Base-by-base conservation (phyloP, 1,284 basidiomycete genomes). In the Ganoderma lingzhi region DNA sequence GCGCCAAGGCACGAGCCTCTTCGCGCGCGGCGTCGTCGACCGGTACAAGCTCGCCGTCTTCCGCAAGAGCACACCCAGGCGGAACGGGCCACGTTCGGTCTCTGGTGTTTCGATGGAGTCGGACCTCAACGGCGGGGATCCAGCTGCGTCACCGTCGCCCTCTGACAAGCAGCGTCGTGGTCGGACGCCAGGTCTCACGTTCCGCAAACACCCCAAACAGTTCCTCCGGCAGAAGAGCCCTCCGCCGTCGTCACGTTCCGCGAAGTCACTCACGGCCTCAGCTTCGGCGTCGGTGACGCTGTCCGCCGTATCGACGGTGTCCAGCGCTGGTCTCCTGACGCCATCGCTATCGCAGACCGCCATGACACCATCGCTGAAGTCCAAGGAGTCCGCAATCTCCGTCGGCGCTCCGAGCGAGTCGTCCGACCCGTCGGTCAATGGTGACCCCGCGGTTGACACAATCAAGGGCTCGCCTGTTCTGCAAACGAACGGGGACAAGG, bases 1-100 rank as follows among this genome's bases (percentile, higher is more conserved):
- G 93, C 12, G 82, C 88, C 45, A 90, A 76, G 92, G 88, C 6
- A 88, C 88, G 42, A 95, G 90, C 77, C 82, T 95, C 61, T 95
- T 95, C 77, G 92, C 94, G 48, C 89, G 93, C 41, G 93, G 94
- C 17, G 92, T 94, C 53, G 93, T 95, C 65, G 93, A 95, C 78
- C 85, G 91, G 64, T 95, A 95, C 78, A 85, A 87, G 73, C 82
- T 95, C 58, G 88, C 91, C 9, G 93, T 95, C n/a, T 94, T 94
- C 86, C 87, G 93, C 66, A 94, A 94, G 79, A 89, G 89, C 19
- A 93, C 90, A 15, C 89, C 90, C 3, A 82, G 85, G 63, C 82
- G 85, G 19, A 73, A 81, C 28, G 78, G 67, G 6, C 72, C 75
- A 75, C 84, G 70, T 80, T 84, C 86, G 9, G 82, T 86, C 70